A percentile compares a stretch with the other conserved stretches of the same genome.
Conservation (phyloP, 768 basidiomycete genomes). For the Hydnomerulius pinastri region DNA sequence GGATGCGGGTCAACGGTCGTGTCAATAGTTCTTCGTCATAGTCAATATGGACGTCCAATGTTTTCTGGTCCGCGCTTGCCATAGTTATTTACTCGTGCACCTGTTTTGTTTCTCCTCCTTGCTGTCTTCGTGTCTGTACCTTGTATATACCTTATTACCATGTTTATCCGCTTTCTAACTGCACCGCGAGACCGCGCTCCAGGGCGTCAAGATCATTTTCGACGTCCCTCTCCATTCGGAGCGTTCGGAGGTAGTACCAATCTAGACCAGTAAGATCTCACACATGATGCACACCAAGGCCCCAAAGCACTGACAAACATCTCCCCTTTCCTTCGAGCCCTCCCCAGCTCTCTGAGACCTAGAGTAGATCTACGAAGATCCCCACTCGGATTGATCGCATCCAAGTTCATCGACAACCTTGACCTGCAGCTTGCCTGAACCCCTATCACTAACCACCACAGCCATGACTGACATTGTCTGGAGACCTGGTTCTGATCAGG, state of each 20-base stretch:
- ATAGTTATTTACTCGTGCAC: slow-evolving; percentile 19
- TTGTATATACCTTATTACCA: slow-evolving; percentile 39
- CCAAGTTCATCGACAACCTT: no score
- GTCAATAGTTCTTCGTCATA: slow-evolving; percentile 22
- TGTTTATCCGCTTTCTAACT: slow-evolving; percentile 29
- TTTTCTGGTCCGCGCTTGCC: slow-evolving; percentile 2
- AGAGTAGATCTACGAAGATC: no score
- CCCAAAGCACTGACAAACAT: background rate
- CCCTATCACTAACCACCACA: background rate
- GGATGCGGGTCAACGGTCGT: slow-evolving; percentile 70
- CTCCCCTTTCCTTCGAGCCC: no score
- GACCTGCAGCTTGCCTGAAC: no score
- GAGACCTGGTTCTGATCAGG: slow-evolving; percentile 37
- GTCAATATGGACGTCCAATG: slow-evolving; percentile 8
- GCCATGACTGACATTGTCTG: slow-evolving; percentile 35
- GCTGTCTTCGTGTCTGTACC: slow-evolving; percentile 24
- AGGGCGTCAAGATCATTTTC: no score
- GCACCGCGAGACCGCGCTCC: background rate
- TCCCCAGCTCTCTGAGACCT: no score
- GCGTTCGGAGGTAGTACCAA: no score
- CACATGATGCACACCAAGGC: background rate
- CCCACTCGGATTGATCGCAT: no score
- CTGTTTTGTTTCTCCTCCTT: slow-evolving; percentile 24
- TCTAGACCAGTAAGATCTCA: no score
- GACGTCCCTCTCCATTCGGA: no score